A percentile compares a stretch with the other conserved stretches of the same genome.
Evolutionary conservation across 352 stramenopile species (phyloP).

Genomic region (Aphanomyces stellatus): DNA sequence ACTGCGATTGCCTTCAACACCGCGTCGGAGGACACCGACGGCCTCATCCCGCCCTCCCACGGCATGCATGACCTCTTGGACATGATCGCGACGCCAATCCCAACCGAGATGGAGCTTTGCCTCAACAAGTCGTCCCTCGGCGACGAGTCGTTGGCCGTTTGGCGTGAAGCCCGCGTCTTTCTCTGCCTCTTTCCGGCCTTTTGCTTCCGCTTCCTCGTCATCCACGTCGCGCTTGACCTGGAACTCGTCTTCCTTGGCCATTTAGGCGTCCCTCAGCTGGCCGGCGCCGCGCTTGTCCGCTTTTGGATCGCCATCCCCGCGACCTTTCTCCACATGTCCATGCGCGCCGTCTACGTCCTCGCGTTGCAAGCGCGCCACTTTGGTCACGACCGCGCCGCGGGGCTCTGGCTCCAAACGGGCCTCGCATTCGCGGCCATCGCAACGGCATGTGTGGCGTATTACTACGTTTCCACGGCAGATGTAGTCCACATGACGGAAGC

Average conservation of each 20-base stretch:
- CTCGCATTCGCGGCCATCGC: neutral
- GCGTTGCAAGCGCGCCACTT: neutral
- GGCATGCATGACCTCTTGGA: neutral
- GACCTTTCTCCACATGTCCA: neutral
- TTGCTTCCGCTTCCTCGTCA: neutral
- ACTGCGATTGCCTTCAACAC: too few relatives aligned
- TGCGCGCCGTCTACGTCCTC: neutral
- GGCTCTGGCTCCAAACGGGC: neutral
- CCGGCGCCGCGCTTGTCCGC: neutral
- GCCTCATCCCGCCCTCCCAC: neutral
- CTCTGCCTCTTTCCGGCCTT: neutral
- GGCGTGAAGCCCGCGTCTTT: neutral
- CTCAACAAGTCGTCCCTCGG: too few relatives aligned
- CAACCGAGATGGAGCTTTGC: neutral
- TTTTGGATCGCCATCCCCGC: neutral
- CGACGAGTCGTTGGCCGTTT: neutral
- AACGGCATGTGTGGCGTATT: neutral
- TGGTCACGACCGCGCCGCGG: neutral
- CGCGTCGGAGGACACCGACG: too few relatives aligned
- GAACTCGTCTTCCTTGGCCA: conserved; percentile 14
- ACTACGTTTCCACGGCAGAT: neutral
- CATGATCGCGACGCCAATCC: neutral
- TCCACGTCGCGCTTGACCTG: neutral
- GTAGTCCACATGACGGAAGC: neutral
- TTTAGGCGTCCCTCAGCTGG: neutral